Evolutionary conservation across 1,139 yeast genomes (phyloP).

Genomic region (Saccharomyces hybrid): DNA sequence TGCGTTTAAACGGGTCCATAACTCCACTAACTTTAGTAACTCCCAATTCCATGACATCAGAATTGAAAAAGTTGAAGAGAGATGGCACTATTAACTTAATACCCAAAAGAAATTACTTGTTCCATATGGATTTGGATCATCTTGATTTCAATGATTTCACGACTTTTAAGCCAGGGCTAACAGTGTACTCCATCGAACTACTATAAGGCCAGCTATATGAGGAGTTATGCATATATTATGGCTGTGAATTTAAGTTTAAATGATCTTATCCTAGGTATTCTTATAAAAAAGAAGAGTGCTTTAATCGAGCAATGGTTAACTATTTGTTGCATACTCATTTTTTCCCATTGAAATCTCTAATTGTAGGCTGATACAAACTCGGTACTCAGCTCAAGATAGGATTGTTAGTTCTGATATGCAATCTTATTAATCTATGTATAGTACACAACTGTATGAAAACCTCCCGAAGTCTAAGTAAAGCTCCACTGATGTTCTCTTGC

Average conservation of each 20-base stretch:
- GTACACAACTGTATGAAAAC: no score
- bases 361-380: no score
- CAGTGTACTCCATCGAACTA: conserved; percentile 16
- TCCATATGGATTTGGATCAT: conserved; percentile 39
- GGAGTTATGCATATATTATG: not conserved
- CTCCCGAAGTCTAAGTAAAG: no score
- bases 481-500: no score
- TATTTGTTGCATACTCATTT: no score
- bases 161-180: conserved; percentile 50
- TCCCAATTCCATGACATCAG: conserved; percentile 40
- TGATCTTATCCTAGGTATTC: no score
- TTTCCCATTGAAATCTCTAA: no score
- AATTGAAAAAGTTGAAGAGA: conserved; percentile 15
- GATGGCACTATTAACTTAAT: not conserved
- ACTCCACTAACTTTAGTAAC: conserved; percentile 35
- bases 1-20: conserved; percentile 7
- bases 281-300: no score
- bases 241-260: not conserved
- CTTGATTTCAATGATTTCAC: conserved; percentile 42
- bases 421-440: no score
- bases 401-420: no score
- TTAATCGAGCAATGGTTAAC: no score
- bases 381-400: no score
- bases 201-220: not conserved
- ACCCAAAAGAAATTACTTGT: not conserved